Evolutionary conservation across 208 protist genomes (phyloP), one percentile per base, ranked within the genome.

Genomic region (Trypanosoma lewisi): DNA sequence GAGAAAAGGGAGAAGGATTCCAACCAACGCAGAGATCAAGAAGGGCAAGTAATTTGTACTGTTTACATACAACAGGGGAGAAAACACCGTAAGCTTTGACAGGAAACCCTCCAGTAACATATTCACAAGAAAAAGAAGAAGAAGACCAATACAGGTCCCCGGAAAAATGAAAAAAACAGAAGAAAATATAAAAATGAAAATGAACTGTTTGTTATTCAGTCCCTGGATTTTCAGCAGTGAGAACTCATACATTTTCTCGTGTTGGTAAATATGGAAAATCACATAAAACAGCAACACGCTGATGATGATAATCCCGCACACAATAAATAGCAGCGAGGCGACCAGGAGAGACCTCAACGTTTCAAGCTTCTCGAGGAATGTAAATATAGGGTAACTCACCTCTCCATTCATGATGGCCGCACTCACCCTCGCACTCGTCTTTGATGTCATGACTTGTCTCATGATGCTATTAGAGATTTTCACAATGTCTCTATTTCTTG

Each of bases 171-270:
- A 98, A 53, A 68, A 72, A 16, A 97, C n/a, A 1, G 91, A 82
- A 71, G 97, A 86, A 11, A 53, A 59, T n/a, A 84, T 34, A 12
- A 98, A 61, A 7, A 98, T 61, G 4, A 68, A 28, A 14, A 96
- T 78, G n/a, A 99, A 64, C 6, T 79, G 77, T 6, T 51, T 52
- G 42, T 88, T 78, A 25, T 61, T 51, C 78, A 98, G 89, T 48
- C 97, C 97, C 42, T 97, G 78, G 7, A 96, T 90, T 36, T 97
- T 75, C 4, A 99, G 71, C 95, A 99, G 98, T 56, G 96, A 96
- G 60, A 98, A 89, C 68, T 99, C 97, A 73, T 96, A 98, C 49
- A 96, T 98, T 34, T 97, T 97, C 61, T 97, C 92, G 52, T 98
- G 94, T 0, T 95, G 88, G 69, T 98, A 93, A 37, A 85, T 83